Percentiles rank a stretch among this genome's conserved stretches.
Conservation (phyloP, 768 basidiomycete species). For the Galerina marginata region DNA sequence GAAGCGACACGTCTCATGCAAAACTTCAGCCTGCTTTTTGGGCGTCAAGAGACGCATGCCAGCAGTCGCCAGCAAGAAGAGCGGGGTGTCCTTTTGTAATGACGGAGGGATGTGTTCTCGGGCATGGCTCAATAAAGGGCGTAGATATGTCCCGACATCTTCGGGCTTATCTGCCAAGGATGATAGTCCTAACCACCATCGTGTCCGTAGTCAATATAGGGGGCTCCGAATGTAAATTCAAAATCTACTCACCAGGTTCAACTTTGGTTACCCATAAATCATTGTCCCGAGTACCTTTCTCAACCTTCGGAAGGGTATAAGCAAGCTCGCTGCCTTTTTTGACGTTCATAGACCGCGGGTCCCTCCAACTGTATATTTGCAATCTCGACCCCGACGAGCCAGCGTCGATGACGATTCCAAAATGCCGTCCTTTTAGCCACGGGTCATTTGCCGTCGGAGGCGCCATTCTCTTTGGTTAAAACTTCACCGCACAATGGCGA, state of each 20-base stretch:
- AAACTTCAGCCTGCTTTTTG: conserved; percentile 69
- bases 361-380: conserved; percentile 97
- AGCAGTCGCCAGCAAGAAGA: conserved; percentile 95
- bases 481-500: neutral
- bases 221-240: neutral
- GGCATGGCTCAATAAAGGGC: conserved; percentile 85
- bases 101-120: conserved; percentile 85
- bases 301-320: conserved; percentile 78
- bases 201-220: neutral
- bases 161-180: conserved; percentile 74
- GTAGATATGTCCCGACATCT: conserved; percentile 74
- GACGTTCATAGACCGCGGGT: conserved; percentile 63
- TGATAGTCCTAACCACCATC: conserved; percentile 72
- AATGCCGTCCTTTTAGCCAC: conserved; percentile 82
- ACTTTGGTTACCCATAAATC: conserved; percentile 91
- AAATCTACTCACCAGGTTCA: conserved; percentile 81
- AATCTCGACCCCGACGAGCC: conserved; percentile 96
- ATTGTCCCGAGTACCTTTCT: conserved; percentile 84
- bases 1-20: conserved; percentile 80
- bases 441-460: conserved; percentile 72
- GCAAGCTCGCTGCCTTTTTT: conserved; percentile 57
- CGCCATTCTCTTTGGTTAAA: conserved; percentile 50
- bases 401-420: conserved; percentile 96
- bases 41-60: conserved; percentile 91
- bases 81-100: conserved; percentile 80